Evolutionary conservation across 2,329 filamentous ascomycete genomes (phyloP).

Genomic region (Alternaria brassicae): DNA sequence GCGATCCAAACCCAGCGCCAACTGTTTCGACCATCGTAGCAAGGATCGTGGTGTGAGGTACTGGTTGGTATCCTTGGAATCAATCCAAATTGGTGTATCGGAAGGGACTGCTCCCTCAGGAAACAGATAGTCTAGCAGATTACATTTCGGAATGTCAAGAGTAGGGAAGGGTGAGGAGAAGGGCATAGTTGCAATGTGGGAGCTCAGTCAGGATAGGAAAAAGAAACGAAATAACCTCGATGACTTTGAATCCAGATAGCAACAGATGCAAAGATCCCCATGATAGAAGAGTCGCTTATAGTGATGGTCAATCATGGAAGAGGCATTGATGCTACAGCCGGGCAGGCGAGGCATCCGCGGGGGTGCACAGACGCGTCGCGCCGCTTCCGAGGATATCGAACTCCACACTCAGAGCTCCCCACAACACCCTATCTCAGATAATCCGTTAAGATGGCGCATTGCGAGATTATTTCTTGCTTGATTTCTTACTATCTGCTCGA

Average conservation of each 20-base stretch:
- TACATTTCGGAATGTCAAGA: slow-evolving; percentile 57
- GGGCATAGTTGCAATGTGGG: slow-evolving; percentile 44
- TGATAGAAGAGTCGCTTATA: neutral
- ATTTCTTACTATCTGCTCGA: neutral
- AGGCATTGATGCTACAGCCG: slow-evolving; percentile 24
- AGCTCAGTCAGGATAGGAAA: slow-evolving; percentile 1
- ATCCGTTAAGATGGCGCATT: slow-evolving; percentile 21
- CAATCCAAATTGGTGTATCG: slow-evolving; percentile 60
- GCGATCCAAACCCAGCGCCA: slow-evolving; percentile 56
- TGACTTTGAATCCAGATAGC: neutral
- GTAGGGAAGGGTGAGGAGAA: slow-evolving; percentile 53
- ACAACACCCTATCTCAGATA: slow-evolving; percentile 15
- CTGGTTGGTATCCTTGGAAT: slow-evolving; percentile 53
- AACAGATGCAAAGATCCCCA: neutral
- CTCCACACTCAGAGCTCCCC: slow-evolving; percentile 34
- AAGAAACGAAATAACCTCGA: neutral
- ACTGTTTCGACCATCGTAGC: slow-evolving; percentile 58
- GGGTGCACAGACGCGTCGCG: slow-evolving; percentile 24
- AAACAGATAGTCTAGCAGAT: slow-evolving; percentile 48
- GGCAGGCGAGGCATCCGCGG: slow-evolving; percentile 17
- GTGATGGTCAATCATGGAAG: neutral
- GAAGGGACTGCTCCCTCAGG: slow-evolving; percentile 37
- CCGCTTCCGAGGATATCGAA: slow-evolving; percentile 32
- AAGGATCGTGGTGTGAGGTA: slow-evolving; percentile 56
- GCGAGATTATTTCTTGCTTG: neutral